These are phyloP conservation scores for Lumnitzera littorea DNA, from an alignment of 345 rosid species.

Conservation along the genomic window DNA sequence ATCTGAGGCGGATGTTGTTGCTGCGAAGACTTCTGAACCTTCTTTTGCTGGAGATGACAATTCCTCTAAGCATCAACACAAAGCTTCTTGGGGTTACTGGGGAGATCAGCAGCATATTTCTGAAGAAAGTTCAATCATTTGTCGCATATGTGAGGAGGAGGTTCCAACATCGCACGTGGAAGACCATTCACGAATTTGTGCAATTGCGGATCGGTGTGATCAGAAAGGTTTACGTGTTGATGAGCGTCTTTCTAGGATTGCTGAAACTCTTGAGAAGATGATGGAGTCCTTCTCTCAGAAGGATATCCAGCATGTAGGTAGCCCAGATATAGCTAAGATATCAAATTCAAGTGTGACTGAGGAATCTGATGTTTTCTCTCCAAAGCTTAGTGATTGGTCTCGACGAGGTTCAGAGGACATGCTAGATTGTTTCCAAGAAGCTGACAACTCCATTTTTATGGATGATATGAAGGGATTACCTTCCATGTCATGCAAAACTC, in stretches of 20 bases:
- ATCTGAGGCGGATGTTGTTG: conserved; percentile 31
- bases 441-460: conserved; percentile 65
- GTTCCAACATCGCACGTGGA: conserved; percentile 84
- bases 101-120: conserved; percentile 59
- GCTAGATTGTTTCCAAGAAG: conserved; percentile 94
- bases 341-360: conserved; percentile 85
- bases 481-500: conserved; percentile 89
- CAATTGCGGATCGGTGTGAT: conserved; percentile 92
- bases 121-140: conserved; percentile 85
- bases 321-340: conserved; percentile 85
- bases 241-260: conserved; percentile 76
- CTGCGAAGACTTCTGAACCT: conserved; percentile 34
- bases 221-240: conserved; percentile 77
- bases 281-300: conserved; percentile 71
- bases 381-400: conserved; percentile 96
- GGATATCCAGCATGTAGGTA: conserved; percentile 65
- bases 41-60: conserved; percentile 56
- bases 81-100: conserved; percentile 96
- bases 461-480: conserved; percentile 94
- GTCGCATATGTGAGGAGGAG: conserved; percentile 98
- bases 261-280: conserved; percentile 92
- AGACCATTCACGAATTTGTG: conserved; percentile 94
- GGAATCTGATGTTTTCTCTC: conserved; percentile 84
- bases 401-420: conserved; percentile 97
- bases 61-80: conserved; percentile 76